Conservation (phyloP, 768 basidiomycete species). For the Trametes punicea region DNA sequence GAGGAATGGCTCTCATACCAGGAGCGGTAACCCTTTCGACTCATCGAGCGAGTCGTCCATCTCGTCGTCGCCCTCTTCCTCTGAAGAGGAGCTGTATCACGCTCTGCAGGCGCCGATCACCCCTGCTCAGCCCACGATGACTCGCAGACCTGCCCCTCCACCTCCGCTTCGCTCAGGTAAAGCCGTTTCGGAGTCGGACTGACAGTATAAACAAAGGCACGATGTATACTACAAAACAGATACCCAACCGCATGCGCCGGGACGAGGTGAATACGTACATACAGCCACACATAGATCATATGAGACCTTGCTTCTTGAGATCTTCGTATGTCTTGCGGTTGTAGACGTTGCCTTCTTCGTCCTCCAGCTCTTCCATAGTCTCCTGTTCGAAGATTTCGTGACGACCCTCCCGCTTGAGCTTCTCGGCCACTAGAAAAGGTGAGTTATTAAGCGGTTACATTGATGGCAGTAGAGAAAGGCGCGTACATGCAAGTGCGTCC, state of each 20-base stretch:
- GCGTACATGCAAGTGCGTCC: constrained; percentile 90
- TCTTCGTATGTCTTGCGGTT: constrained; percentile 98
- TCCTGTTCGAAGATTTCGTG: constrained; percentile 92
- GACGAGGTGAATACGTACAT: constrained; percentile 5
- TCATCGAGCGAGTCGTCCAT: constrained; percentile 60
- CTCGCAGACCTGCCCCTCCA: constrained; percentile 44
- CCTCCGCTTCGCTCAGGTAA: constrained; percentile 39
- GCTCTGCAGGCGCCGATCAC: constrained; percentile 69
- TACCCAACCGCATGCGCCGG: neutral
- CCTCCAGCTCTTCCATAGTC: constrained; percentile 97
- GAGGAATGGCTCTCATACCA: constrained; percentile 11
- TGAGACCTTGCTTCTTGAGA: constrained; percentile 91
- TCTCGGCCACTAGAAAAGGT: constrained; percentile 76
- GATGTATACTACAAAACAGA: constrained; percentile 14
- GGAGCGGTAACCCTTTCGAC: constrained; percentile 66
- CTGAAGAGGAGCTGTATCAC: constrained; percentile 83
- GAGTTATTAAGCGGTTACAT: neutral
- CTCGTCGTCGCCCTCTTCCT: constrained; percentile 76
- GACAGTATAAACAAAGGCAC: neutral
- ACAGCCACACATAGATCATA: constrained; percentile 37
- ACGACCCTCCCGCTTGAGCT: constrained; percentile 94
- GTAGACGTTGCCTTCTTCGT: constrained; percentile 98
- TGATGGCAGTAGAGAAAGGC: neutral
- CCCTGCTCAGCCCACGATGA: constrained; percentile 23
- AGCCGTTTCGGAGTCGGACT: constrained; percentile 10